Conservation (phyloP, 2,329 filamentous ascomycete species). For the Alternaria gaisen region DNA sequence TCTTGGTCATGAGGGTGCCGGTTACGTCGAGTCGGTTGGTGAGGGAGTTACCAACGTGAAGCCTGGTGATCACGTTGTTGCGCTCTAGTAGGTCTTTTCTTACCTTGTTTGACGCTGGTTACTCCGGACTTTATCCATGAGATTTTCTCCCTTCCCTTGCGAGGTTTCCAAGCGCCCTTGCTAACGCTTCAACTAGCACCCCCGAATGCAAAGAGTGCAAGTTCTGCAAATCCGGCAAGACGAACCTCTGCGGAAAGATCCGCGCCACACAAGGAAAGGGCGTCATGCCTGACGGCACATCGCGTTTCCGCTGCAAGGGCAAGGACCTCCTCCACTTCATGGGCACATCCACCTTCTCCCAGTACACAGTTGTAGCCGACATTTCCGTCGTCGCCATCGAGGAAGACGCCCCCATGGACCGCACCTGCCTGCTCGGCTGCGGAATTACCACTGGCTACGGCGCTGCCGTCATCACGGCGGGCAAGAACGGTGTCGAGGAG, state of each 20-base stretch:
- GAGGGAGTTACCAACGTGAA: slow-evolving; percentile 96
- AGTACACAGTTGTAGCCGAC: slow-evolving; percentile 98
- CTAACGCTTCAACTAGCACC: slow-evolving; percentile 67
- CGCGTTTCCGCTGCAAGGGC: slow-evolving; percentile 93
- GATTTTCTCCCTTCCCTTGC: too few relatives aligned
- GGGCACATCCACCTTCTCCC: slow-evolving; percentile 98
- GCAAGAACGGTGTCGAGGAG: slow-evolving; percentile 73
- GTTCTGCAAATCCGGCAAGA: slow-evolving; percentile 99
- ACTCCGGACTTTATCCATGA: too few relatives aligned
- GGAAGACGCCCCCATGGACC: slow-evolving; percentile 90
- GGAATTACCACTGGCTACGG: slow-evolving; percentile 99
- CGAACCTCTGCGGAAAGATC: slow-evolving; percentile 99
- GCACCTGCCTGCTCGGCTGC: slow-evolving; percentile 93
- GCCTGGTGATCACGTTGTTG: slow-evolving; percentile 82
- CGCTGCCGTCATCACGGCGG: slow-evolving; percentile 91
- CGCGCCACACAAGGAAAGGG: slow-evolving; percentile 94
- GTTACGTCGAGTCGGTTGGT: slow-evolving; percentile 67
- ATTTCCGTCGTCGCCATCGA: slow-evolving; percentile 97
- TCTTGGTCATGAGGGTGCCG: slow-evolving; percentile 54
- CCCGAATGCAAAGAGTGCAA: slow-evolving; percentile 98
- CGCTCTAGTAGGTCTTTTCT: slow-evolving; percentile 49
- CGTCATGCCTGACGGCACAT: slow-evolving; percentile 96
- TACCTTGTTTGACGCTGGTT: too few relatives aligned
- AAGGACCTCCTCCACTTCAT: slow-evolving; percentile 98
- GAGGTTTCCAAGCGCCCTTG: too few relatives aligned